Evolutionary conservation across 164 flowering plant genomes (phyloP).

Genomic region (Aristolochia contorta): DNA sequence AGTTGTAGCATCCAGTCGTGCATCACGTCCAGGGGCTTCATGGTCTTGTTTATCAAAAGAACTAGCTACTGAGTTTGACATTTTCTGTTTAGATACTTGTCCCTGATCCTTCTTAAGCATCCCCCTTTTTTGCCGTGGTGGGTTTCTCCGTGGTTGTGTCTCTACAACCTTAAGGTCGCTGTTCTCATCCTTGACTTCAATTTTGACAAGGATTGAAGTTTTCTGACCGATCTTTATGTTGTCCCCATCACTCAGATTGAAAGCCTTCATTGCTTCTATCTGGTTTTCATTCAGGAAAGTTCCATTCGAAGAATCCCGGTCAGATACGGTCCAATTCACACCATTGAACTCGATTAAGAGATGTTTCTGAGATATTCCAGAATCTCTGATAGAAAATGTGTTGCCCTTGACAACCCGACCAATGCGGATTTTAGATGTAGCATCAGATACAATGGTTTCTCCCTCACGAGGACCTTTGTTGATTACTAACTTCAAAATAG

Average conservation of each 20-base stretch:
- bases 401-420: slow-evolving; percentile 8
- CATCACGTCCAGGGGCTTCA: not conserved
- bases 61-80: not conserved
- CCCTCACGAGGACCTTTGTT: slow-evolving; percentile 10
- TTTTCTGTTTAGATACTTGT: not conserved
- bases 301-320: slow-evolving; percentile 10
- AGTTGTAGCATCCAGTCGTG: not conserved
- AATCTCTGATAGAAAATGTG: slow-evolving; percentile 4
- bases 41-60: not conserved
- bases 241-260: slow-evolving; percentile 4
- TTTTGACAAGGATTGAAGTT: not conserved
- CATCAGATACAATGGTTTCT: not conserved
- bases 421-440: slow-evolving; percentile 3
- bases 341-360: slow-evolving; percentile 4
- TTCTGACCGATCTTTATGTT: slow-evolving; percentile 7
- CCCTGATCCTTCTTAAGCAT: not conserved
- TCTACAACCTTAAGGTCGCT: not conserved
- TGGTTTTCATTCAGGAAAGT: slow-evolving; percentile 3
- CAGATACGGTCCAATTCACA: slow-evolving; percentile 4
- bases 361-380: slow-evolving; percentile 10
- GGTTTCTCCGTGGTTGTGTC: not conserved
- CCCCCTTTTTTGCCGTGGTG: not conserved
- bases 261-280: not conserved
- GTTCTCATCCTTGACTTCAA: slow-evolving; percentile 1
- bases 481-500: slow-evolving; percentile 1